Percentiles rank a stretch among this genome's conserved stretches.
phyloP scores from a whole-genome alignment of 352 stramenopile genomes.

The Phytophthora tubulina region DNA sequence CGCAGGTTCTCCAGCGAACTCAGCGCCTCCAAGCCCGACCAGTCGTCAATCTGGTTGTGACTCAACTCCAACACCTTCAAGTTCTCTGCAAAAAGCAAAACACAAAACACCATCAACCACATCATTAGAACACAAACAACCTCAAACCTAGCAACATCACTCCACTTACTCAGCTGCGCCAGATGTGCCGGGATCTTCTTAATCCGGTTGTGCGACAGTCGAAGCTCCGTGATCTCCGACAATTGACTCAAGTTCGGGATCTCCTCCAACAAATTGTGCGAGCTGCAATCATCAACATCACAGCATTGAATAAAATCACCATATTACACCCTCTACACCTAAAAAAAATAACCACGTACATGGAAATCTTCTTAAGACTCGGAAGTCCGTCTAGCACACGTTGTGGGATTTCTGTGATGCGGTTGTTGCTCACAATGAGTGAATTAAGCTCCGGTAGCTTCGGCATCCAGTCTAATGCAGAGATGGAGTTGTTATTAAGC shows the following conservation, averaged over 20 bases:
- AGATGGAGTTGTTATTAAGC: slow-evolving; percentile 89
- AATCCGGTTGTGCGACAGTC: slow-evolving; percentile 85
- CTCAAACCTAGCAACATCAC: not conserved
- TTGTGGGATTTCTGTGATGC: slow-evolving; percentile 71
- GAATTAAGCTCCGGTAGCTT: slow-evolving; percentile 85
- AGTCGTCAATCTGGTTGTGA: slow-evolving; percentile 87
- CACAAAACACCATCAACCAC: slow-evolving; percentile 8
- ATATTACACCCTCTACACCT: not conserved
- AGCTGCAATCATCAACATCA: slow-evolving; percentile 44
- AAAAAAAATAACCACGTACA: slow-evolving; percentile 50
- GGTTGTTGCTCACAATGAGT: slow-evolving; percentile 88
- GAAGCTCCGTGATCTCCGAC: slow-evolving; percentile 77
- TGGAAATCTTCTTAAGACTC: slow-evolving; percentile 86
- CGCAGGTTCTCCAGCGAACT: slow-evolving; percentile 69
- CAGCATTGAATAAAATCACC: slow-evolving; percentile 6
- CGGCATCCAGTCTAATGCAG: slow-evolving; percentile 84
- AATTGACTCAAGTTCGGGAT: slow-evolving; percentile 77
- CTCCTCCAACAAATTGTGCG: slow-evolving; percentile 80
- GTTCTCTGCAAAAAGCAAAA: slow-evolving; percentile 53
- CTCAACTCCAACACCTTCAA: slow-evolving; percentile 86
- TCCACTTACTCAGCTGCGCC: slow-evolving; percentile 70
- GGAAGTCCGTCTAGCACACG: slow-evolving; percentile 74
- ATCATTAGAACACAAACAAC: not conserved
- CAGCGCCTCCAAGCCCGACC: slow-evolving; percentile 76
- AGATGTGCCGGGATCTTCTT: slow-evolving; percentile 71